Percentiles rank a stretch among this genome's conserved stretches.
Conservation (phyloP, 2,329 filamentous ascomycete species). For the Penicillium sp. region DNA sequence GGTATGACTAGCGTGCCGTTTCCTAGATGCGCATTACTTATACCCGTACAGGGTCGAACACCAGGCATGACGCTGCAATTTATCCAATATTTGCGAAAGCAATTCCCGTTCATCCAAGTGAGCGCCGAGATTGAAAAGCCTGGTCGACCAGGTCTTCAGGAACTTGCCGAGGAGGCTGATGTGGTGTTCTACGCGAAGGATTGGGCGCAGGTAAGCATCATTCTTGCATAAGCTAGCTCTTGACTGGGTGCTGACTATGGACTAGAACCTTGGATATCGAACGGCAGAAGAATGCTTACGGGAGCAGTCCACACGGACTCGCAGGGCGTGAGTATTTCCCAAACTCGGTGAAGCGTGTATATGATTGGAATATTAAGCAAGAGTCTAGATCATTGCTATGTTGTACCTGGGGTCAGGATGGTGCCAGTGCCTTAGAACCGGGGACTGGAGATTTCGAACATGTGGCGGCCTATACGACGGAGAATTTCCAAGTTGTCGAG, state of each 20-base stretch:
- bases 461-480: constrained; percentile 49
- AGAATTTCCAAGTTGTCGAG: constrained; percentile 59
- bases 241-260: neutral
- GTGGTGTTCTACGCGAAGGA: constrained; percentile 73
- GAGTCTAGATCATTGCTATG: constrained; percentile 52
- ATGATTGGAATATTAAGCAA: neutral
- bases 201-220: constrained; percentile 65
- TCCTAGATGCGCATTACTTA: neutral
- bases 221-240: neutral
- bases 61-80: constrained; percentile 64
- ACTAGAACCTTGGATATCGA: constrained; percentile 43
- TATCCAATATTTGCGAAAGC: constrained; percentile 59
- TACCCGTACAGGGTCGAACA: constrained; percentile 59
- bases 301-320: constrained; percentile 45
- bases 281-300: constrained; percentile 58
- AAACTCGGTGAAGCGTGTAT: too few relatives aligned
- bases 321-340: constrained; percentile 51
- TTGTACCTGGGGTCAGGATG: constrained; percentile 64
- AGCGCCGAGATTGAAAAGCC: constrained; percentile 77
- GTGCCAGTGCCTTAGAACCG: constrained; percentile 54
- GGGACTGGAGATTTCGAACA: constrained; percentile 40
- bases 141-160: constrained; percentile 60
- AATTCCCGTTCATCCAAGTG: constrained; percentile 53
- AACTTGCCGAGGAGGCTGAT: constrained; percentile 65
- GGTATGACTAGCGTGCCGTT: constrained; percentile 36